Evolutionary conservation across 140 eudicot species (phyloP).

Genomic region (Bidens hawaiensis): DNA sequence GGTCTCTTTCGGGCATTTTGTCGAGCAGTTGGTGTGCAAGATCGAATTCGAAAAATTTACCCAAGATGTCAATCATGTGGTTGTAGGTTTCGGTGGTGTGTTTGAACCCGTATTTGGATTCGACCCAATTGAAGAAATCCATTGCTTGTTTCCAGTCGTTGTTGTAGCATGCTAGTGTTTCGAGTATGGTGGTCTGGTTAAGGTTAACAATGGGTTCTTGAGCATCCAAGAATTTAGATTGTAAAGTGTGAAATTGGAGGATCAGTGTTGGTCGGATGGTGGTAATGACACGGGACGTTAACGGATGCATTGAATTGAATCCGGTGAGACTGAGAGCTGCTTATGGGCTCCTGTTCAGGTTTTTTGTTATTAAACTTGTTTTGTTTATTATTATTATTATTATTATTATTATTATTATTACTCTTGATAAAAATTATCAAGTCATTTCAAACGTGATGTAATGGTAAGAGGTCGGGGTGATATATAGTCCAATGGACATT

Average conservation of each 20-base stretch:
- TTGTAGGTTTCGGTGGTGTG: slow-evolving; percentile 81
- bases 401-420: too few relatives aligned
- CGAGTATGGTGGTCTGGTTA: slow-evolving; percentile 42
- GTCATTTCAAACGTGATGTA: too few relatives aligned
- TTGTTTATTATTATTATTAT: too few relatives aligned
- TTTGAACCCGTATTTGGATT: slow-evolving; percentile 42
- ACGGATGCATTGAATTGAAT: too few relatives aligned
- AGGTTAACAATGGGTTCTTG: too few relatives aligned
- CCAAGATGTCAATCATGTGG: slow-evolving; percentile 61
- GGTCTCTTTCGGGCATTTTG: slow-evolving; percentile 50
- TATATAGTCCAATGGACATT: too few relatives aligned
- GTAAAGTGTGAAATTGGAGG: slow-evolving; percentile 28
- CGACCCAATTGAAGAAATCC: slow-evolving; percentile 86
- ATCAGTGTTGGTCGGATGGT: slow-evolving; percentile 17
- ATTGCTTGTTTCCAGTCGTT: slow-evolving; percentile 79
- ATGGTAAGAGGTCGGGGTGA: too few relatives aligned
- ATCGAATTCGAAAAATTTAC: slow-evolving; percentile 86
- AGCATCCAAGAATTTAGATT: too few relatives aligned
- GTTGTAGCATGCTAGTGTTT: slow-evolving; percentile 59
- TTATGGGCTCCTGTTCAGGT: too few relatives aligned
- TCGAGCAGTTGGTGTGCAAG: slow-evolving; percentile 54
- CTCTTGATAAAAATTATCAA: too few relatives aligned
- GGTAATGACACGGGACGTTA: slow-evolving; percentile 2
- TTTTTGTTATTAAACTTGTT: too few relatives aligned
- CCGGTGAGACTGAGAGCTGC: too few relatives aligned